phyloP scores from a whole-genome alignment of 345 rosid genomes.

The Alliaria petiolata region DNA sequence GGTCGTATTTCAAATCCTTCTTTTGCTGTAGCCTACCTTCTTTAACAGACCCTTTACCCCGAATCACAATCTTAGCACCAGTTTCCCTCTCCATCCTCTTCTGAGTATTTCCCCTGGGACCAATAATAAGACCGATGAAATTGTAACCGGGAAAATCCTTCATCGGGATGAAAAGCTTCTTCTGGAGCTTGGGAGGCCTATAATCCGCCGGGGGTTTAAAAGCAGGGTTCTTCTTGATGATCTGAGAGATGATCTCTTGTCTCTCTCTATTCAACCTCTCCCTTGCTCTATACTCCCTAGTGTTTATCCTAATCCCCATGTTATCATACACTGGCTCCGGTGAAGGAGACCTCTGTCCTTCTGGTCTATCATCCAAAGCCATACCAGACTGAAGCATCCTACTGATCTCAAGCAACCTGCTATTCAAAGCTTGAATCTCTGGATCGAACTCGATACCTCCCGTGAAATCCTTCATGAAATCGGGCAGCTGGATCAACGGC shows the following conservation, averaged over 20 bases:
- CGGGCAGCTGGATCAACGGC: constrained; percentile 81
- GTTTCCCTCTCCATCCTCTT: constrained; percentile 99
- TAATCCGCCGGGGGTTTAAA: constrained; percentile 98
- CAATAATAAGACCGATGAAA: constrained; percentile 89
- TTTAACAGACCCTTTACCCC: constrained; percentile 93
- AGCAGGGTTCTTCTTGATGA: constrained; percentile 82
- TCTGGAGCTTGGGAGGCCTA: constrained; percentile 91
- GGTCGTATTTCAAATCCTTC: constrained; percentile 92
- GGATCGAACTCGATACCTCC: constrained; percentile 97
- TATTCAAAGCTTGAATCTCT: constrained; percentile 82
- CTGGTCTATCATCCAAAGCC: constrained; percentile 83
- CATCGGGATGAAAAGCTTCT: constrained; percentile 95
- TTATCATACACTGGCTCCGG: constrained; percentile 94
- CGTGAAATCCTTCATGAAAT: constrained; percentile 80
- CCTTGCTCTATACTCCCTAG: constrained; percentile 83
- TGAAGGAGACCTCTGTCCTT: constrained; percentile 94
- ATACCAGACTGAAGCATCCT: constrained; percentile 73
- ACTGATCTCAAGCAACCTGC: constrained; percentile 79
- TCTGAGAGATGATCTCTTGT: constrained; percentile 89
- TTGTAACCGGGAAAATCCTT: constrained; percentile 93
- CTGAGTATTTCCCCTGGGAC: constrained; percentile 92
- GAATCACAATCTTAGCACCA: constrained; percentile 90
- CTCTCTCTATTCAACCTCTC: constrained; percentile 87
- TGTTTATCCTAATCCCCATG: constrained; percentile 86
- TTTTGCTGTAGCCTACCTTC: constrained; percentile 95